phyloP scores from a whole-genome alignment of 371 early-diverging fungal genomes.

The Rhizopus sp. region DNA sequence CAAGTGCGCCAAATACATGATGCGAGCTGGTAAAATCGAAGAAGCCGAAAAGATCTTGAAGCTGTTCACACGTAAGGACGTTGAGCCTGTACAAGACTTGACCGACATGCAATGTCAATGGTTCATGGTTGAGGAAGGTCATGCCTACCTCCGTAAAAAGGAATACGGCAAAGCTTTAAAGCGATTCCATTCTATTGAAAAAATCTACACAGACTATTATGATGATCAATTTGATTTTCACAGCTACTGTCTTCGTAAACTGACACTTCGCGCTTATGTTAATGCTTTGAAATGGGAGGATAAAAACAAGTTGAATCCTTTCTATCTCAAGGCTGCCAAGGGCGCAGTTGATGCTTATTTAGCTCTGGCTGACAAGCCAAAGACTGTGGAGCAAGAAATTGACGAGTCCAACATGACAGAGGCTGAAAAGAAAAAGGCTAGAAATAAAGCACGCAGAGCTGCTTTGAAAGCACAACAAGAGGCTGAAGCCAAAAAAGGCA shows the following conservation, averaged over 20 bases:
- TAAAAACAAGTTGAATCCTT: slow-evolving; percentile 66
- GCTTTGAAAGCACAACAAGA: slow-evolving; percentile 51
- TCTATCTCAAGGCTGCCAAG: slow-evolving; percentile 76
- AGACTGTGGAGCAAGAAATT: slow-evolving; percentile 24
- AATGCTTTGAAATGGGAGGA: slow-evolving; percentile 82
- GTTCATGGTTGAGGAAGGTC: slow-evolving; percentile 80
- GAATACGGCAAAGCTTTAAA: slow-evolving; percentile 85
- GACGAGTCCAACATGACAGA: slow-evolving; percentile 61
- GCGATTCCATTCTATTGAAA: slow-evolving; percentile 80
- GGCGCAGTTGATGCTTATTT: slow-evolving; percentile 75
- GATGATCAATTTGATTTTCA: slow-evolving; percentile 99
- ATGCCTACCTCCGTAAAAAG: slow-evolving; percentile 67
- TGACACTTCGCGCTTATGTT: slow-evolving; percentile 85
- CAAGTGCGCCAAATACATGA: slow-evolving; percentile 93
- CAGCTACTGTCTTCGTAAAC: slow-evolving; percentile 88
- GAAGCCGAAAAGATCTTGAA: slow-evolving; percentile 85
- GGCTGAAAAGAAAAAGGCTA: slow-evolving; percentile 65
- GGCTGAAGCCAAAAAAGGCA: slow-evolving; percentile 42
- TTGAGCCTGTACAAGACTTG: slow-evolving; percentile 80
- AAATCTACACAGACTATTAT: slow-evolving; percentile 80
- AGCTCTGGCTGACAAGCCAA: slow-evolving; percentile 66
- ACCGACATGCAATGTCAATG: slow-evolving; percentile 92
- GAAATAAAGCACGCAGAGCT: slow-evolving; percentile 58
- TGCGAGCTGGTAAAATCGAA: slow-evolving; percentile 76
- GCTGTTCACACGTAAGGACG: slow-evolving; percentile 81